Base-by-base conservation (phyloP, 163 green algal species). In the Scenedesmus sp. region DNA sequence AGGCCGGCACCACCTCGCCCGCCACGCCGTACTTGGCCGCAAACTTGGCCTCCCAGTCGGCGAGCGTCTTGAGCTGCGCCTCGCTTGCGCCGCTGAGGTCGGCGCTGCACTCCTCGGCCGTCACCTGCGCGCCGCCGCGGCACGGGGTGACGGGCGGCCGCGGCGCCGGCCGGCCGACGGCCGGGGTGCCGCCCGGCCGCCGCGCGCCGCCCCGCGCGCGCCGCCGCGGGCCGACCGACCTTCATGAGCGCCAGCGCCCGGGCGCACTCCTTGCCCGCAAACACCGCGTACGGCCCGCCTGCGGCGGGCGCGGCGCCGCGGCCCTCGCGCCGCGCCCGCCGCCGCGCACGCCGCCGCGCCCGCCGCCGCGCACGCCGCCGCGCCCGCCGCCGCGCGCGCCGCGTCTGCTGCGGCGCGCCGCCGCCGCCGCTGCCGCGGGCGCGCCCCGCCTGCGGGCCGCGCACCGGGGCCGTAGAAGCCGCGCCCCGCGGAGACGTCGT, bases 41-140 rank as follows among this genome's bases (percentile, higher is more conserved):
- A 64, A 91, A 89, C 71, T 89, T 89, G 15, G 51, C 44, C 20
- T 87, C 71, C 86, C 86, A 91, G 50, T 91, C 86, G 0, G 77
- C 74, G 15, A 91, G 58, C 11, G 81, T 87, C 39, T 88, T 84
- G 0, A 87, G 79, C 70, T 85, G 76, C 58, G 83, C 77, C 60
- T 87, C 86, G 4, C 67, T 78, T 28, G 84, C 73, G 48, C 83
- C 85, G 22, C 57, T 34, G 2, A 88, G 66, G 62, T 88, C 77
- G 63, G 60, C 83, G 36, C 70, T 87, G 64, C 85, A 90, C 31
- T 86, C 80, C 20, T 84, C 60, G 3, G 50, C 33, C 20, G 82
- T 80, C 1, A 85, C 48, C 45, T 60, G 56, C 45, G n/a, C n/a
- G n/a, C n/a, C n/a, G n/a, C n/a, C n/a, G n/a, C n/a, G n/a, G n/a